Percentiles rank a stretch among this genome's conserved stretches.
Conservation (phyloP, 352 stramenopile species). For the Phytophthora sansomeana region DNA sequence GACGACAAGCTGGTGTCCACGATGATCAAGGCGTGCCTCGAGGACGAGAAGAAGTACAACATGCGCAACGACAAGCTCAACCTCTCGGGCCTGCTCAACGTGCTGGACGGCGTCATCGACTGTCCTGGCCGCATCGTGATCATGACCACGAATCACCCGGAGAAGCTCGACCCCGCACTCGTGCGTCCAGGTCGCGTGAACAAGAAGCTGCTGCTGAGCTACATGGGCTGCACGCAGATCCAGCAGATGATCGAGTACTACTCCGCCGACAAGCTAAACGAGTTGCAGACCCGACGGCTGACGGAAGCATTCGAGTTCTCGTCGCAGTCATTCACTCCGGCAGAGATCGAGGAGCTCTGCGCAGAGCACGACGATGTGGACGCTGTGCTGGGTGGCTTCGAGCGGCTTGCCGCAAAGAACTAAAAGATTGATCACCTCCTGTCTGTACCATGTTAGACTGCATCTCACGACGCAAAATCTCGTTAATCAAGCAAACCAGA, state of each 20-base stretch:
- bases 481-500: neutral
- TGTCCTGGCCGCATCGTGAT: slow-evolving; percentile 90
- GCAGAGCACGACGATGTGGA: slow-evolving; percentile 54
- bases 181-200: slow-evolving; percentile 91
- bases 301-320: slow-evolving; percentile 22
- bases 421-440: neutral
- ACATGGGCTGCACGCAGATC: slow-evolving; percentile 56
- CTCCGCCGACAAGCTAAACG: slow-evolving; percentile 39
- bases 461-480: slow-evolving; percentile 1
- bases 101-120: slow-evolving; percentile 92
- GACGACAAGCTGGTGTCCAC: slow-evolving; percentile 45
- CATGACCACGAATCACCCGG: slow-evolving; percentile 94
- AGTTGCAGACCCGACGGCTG: slow-evolving; percentile 15
- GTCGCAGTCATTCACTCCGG: slow-evolving; percentile 46
- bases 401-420: slow-evolving; percentile 17
- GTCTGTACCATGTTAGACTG: slow-evolving; percentile 23
- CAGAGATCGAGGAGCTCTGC: slow-evolving; percentile 65
- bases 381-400: slow-evolving; percentile 47
- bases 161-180: slow-evolving; percentile 91
- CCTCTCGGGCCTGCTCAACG: slow-evolving; percentile 87
- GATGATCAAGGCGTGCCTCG: slow-evolving; percentile 42
- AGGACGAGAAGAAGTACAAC: slow-evolving; percentile 40
- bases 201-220: slow-evolving; percentile 79
- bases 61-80: slow-evolving; percentile 68
- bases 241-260: slow-evolving; percentile 78